Evolutionary conservation across 768 basidiomycete species (phyloP), one percentile per base, ranked within the genome.

Genomic region (Trametes villosa): DNA sequence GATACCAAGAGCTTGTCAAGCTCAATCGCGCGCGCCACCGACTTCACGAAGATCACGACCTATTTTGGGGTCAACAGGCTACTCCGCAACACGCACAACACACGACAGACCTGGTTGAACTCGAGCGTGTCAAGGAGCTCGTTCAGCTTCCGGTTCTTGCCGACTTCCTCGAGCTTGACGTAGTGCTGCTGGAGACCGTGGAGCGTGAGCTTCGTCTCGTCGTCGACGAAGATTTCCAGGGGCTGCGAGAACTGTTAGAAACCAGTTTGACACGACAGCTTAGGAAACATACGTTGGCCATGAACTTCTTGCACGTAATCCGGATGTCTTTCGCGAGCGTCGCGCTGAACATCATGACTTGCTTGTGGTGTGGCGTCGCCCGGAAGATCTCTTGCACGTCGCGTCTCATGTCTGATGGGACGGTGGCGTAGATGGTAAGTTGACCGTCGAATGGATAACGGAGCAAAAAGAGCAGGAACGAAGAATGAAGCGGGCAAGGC

Each of bases 301-400:
- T 99, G 76, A 99, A 99, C 74, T 99, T 98, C 80, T 98, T 98
- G 86, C 97, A 99, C 0, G 97, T 98, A 8, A 88, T 83, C 58
- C 97, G 85, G 59, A 99, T 96, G 66, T 98, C 97, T 81, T 99
- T 98, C 58, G 94, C 87, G 62, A 99, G 79, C 1, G 97, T 99
- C 40, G 97, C 97, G 69, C 94, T 96, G 83, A 99, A 99, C 97
- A 99, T 99, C 97, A 99, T 99, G 67, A 99, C 97, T 83, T 99
- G 96, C 82, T 99, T 99, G 85, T 97, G 95, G 77, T 97, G 96
- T 51, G 97, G 97, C 20, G 97, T 98, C 18, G 94, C 86, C 70
- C 96, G 90, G 86, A 98, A 99, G 71, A 99, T 98, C 81, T 99
- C 97, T 87, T 99, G 97, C 65, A 99, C 96, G 75, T 99, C 97